Evolutionary conservation across 2,329 filamentous ascomycete genomes (phyloP).

Genomic region (Pseudogymnoascus verrucosus): DNA sequence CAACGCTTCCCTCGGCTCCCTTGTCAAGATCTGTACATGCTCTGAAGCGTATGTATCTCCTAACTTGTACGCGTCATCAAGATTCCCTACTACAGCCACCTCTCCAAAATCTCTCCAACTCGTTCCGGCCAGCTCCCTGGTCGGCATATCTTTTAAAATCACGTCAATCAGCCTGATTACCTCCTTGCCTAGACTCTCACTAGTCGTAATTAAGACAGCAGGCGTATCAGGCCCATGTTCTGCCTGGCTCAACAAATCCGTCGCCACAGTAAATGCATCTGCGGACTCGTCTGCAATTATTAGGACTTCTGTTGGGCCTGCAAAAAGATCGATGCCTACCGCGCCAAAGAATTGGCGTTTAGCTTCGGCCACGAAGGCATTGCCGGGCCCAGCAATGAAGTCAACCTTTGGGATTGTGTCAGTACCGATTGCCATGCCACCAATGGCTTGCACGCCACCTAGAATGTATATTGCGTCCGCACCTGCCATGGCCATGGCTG

Average conservation of each 20-base stretch:
- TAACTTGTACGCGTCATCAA: constrained; percentile 36
- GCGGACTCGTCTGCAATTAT: constrained; percentile 41
- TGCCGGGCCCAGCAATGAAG: constrained; percentile 46
- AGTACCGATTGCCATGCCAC: constrained; percentile 44
- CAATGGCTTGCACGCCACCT: constrained; percentile 44
- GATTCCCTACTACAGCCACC: constrained; percentile 34
- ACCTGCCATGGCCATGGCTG: constrained; percentile 42
- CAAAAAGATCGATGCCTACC: constrained; percentile 46
- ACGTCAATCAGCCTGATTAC: constrained; percentile 32
- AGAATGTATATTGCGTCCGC: constrained; percentile 44
- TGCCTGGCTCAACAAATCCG: constrained; percentile 40
- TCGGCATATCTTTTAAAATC: constrained; percentile 34
- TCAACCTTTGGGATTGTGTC: constrained; percentile 41
- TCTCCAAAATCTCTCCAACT: constrained; percentile 41
- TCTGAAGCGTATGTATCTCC: constrained; percentile 42
- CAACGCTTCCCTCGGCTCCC: constrained; percentile 38
- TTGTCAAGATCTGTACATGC: constrained; percentile 44
- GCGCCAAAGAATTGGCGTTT: constrained; percentile 46
- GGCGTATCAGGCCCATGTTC: constrained; percentile 46
- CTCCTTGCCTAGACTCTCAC: constrained; percentile 31
- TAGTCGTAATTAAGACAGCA: constrained; percentile 42
- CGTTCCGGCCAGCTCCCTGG: constrained; percentile 34
- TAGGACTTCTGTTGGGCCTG: constrained; percentile 45
- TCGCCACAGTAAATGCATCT: constrained; percentile 38
- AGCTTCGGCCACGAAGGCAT: constrained; percentile 46